Percentiles rank a stretch among this genome's conserved stretches.
Conservation (phyloP, 352 stramenopile species). For the Phytophthora sojae region DNA sequence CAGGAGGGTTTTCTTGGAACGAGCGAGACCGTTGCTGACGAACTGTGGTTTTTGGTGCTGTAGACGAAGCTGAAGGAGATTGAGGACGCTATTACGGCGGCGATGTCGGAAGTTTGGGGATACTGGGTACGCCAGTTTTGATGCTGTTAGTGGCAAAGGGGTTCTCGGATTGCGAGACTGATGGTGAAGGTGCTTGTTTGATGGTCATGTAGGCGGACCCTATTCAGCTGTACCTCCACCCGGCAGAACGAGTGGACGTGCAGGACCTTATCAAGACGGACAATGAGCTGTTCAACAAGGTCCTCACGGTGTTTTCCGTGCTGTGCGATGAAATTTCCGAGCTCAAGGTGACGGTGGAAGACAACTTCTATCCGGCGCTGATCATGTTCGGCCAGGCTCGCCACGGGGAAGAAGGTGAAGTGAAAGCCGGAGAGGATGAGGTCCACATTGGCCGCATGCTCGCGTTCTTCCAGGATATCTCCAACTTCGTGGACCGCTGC, state of each 20-base stretch:
- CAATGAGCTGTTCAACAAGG: slow-evolving; percentile 92
- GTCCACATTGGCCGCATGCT: slow-evolving; percentile 89
- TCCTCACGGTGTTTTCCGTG: slow-evolving; percentile 90
- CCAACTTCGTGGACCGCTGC: slow-evolving; percentile 92
- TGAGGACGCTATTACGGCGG: slow-evolving; percentile 84
- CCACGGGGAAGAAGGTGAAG: slow-evolving; percentile 71
- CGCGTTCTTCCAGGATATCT: slow-evolving; percentile 91
- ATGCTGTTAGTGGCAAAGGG: background rate
- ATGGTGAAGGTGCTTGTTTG: slow-evolving; percentile 5
- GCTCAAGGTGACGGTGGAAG: slow-evolving; percentile 90
- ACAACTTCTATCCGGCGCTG: slow-evolving; percentile 90
- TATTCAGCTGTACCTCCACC: slow-evolving; percentile 84
- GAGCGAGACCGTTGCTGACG: background rate
- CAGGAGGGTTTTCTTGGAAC: background rate
- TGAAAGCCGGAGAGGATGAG: slow-evolving; percentile 84
- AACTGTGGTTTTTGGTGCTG: background rate
- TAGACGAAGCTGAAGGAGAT: slow-evolving; percentile 90
- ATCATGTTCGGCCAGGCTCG: slow-evolving; percentile 90
- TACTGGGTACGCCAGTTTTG: slow-evolving; percentile 72
- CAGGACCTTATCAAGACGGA: slow-evolving; percentile 91
- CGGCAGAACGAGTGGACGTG: slow-evolving; percentile 86
- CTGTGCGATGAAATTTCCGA: slow-evolving; percentile 92
- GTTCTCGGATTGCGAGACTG: background rate
- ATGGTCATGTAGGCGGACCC: slow-evolving; percentile 64
- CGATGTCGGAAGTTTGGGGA: slow-evolving; percentile 91